Evolutionary conservation across 192 early-diverging fungal species (phyloP), one percentile per base, ranked within the genome.

Genomic region (Gonapodya prolifera): DNA sequence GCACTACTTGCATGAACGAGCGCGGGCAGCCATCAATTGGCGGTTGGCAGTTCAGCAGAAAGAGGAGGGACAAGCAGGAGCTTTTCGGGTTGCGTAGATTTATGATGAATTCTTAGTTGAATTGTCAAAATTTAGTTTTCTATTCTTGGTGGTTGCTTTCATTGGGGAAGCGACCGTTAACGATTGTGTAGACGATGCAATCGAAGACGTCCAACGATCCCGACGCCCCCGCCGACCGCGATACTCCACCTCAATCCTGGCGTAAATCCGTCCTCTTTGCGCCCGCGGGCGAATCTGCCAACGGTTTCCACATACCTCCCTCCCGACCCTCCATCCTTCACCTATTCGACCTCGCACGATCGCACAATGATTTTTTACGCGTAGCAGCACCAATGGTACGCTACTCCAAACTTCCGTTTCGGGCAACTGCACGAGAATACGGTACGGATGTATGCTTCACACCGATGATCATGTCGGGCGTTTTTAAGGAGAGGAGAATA

Each of bases 391-490:
- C 96, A 0, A 98, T 98, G 96, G 96, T 98, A 8, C 86, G 96
- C 34, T 98, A 98, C 82, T 96, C 94, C 77, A 98, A 97, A 78
- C 83, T 95, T 1, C 91, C 96, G 0, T 98, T 98, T 82, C 86
- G 96, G 74, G 91, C 96, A 75, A 82, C 96, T 1, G 88, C 96
- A 36, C 84, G 93, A 69, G 83, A 91, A 89, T 98, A 96, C 84
- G 92, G 91, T 71, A 89, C 91, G 16, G 93, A 97, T 81, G 84
- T 98, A 30, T 88, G 89, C 0, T 98, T 95, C 78, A 96, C 97
- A 0, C 97, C 97, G 30, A 98, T 98, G 97, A 97, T 97, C 70
- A 84, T 98, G 2, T 92, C 95, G 1, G 92, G 94, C 79, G 95
- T 95, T 0, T 98, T 96, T 82, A 91, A 91, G 76, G 87, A 89